Evolutionary conservation across 164 flowering plant genomes (phyloP).

Genomic region (Aristolochia fimbriata): DNA sequence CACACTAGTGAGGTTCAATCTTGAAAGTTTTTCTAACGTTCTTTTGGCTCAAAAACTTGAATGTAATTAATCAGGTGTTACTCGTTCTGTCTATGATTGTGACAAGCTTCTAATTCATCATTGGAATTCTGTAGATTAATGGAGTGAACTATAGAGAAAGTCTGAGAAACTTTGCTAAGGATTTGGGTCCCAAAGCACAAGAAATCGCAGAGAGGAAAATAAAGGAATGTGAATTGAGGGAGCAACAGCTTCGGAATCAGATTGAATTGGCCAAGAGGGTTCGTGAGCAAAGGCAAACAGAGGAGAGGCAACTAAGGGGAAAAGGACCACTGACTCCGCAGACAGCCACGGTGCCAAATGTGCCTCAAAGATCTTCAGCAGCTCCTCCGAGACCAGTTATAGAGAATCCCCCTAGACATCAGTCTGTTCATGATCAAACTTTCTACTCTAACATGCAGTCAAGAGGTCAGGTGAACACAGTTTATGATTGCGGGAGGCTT

Average conservation of each 20-base stretch:
- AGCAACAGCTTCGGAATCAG: too few relatives aligned
- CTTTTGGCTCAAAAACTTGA: too few relatives aligned
- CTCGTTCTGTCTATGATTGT: neutral
- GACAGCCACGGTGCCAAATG: neutral
- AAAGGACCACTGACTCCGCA: neutral
- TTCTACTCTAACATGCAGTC: too few relatives aligned
- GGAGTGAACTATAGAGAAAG: slow-evolving; percentile 29
- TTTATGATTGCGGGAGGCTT: too few relatives aligned
- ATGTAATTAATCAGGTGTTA: too few relatives aligned
- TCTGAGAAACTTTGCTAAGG: slow-evolving; percentile 40
- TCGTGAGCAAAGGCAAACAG: neutral
- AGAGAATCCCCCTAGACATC: neutral
- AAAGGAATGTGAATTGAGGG: slow-evolving; percentile 6
- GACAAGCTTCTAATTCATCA: neutral
- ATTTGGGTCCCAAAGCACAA: slow-evolving; percentile 56
- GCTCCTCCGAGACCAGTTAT: neutral
- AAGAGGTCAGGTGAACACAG: too few relatives aligned
- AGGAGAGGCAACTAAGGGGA: neutral
- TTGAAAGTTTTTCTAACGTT: neutral
- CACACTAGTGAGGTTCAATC: neutral
- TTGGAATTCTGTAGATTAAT: slow-evolving; percentile 25
- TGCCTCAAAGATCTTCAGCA: neutral
- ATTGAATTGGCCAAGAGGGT: too few relatives aligned
- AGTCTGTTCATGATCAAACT: too few relatives aligned
- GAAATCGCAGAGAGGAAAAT: slow-evolving; percentile 40